Base-by-base conservation (phyloP, 805 yeast species). In the Candida xyloterini region DNA sequence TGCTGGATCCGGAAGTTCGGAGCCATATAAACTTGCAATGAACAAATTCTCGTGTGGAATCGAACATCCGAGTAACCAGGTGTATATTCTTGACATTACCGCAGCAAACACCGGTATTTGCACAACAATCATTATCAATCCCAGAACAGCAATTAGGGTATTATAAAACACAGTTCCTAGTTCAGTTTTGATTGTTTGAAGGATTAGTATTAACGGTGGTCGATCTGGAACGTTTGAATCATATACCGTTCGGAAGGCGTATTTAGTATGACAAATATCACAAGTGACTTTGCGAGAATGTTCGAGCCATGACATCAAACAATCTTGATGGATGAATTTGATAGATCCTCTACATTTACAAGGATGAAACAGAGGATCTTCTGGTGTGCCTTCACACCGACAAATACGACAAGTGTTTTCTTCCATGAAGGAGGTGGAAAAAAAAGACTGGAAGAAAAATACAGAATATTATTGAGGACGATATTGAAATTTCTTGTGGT, bases 301-400 rank as follows among this genome's bases (percentile, higher is more conserved):
- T 35, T 73, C 70, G 28, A 93, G 73, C 99, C 99, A 91, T 55
- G 87, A 93, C 53, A 79, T 66, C 32, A 91, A 64, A 61, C 99
- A 93, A 40, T 84, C 95, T 60, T 91, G 95, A 60, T 93, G 99
- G 38, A 93, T 86, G 55, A 81, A 90, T 58, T 83, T 84, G 59
- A 93, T 95, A 10, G 95, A 84, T 1, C 99, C 99, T 38, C 88
- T 73, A 64, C 99, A 93, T 55, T 78, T 81, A 64, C 99, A 93
- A 3, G 99, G 99, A 60, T 85, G 90, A 48, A 76, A 82, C 32
- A 93, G 67, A 3, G 96, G 96, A 48, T 85, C 87, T 1, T 74
- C 78, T 0, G 64, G 66, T 0, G 93, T 78, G n/a, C 77, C 90
- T 52, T 88, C 98, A 27, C 95, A 91, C 37, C 96, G 83, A 59